Base-by-base conservation (phyloP, 1,139 yeast genomes). In the Lodderomyces oxycetoniae region DNA sequence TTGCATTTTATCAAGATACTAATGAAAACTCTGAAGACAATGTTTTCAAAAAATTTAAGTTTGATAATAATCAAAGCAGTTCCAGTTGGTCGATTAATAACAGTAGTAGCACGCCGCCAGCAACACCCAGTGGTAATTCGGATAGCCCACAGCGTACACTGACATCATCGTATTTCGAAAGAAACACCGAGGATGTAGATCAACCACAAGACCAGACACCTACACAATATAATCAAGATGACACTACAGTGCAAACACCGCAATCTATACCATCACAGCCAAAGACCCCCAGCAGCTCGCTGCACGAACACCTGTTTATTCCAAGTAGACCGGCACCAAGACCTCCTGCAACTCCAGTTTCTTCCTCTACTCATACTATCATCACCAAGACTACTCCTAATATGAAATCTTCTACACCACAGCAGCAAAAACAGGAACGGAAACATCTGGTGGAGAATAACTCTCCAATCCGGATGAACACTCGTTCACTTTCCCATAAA, bases 1-100 rank as follows among this genome's bases (percentile, higher is more conserved):
- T 89, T 40, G 86, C 89, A 27, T 87, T 86, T 52, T 86, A 84
- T 55, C 88, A 84, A 48, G 86, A 81, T 41, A 67, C 69, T 7
- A 70, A 77, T 30, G 79, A 78, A 36, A 67, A 66, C 46, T 74
- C 77, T 34, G 77, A 76, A 16, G 91, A 80, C 33, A 85, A 79
- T 35, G 85, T 88, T 3, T 84, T 86, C 67, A 78, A 77, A 57
- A 87, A 87, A 53, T 83, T 88, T 52, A 76, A 63, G 30, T 58
- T 51, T 36, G 62, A 60, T 25, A 49, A 51, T 32, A 41, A 39
- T 22, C 41, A 37, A 17, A 38, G 39, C 32, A 10, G 47, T 52
- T 23, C 48, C 44, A 36, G 50, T 47, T 26, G 38, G 34, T 25
- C 32, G 7, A 15, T 24, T 14, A 30, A 31, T 10, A 25, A 33